Conservation (phyloP, 1,139 yeast genomes). For the Hemisphaericaspora xylanilytica region DNA sequence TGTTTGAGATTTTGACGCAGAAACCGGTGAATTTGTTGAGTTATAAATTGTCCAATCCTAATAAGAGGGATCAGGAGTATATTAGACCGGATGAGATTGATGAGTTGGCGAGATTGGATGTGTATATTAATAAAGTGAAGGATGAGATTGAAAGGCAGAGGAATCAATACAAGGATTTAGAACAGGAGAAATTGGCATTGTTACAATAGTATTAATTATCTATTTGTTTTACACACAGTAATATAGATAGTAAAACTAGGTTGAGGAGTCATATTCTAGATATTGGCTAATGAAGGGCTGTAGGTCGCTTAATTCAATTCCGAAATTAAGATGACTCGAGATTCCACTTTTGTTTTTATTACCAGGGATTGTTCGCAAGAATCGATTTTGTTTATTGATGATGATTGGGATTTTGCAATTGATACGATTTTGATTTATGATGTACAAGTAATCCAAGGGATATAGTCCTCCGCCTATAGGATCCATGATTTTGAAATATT, state of each 20-base stretch:
- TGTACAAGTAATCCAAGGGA: conserved; percentile 41
- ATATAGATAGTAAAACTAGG: neutral
- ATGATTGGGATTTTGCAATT: conserved; percentile 25
- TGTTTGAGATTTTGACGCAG: conserved; percentile 73
- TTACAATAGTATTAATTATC: conserved; percentile 27
- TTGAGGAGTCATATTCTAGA: neutral
- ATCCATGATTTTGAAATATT: conserved; percentile 32
- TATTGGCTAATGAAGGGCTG: conserved; percentile 8
- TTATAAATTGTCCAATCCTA: conserved; percentile 47
- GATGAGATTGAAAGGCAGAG: conserved; percentile 54
- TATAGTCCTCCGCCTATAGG: conserved; percentile 55
- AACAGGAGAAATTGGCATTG: conserved; percentile 45
- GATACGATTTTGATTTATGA: conserved; percentile 28
- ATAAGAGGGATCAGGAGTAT: conserved; percentile 43
- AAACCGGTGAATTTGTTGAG: conserved; percentile 77
- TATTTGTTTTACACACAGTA: no score
- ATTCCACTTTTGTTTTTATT: conserved; percentile 6
- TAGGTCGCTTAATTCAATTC: conserved; percentile 20
- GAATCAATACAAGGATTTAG: conserved; percentile 50
- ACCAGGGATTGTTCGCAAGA: conserved; percentile 11
- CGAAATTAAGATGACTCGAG: conserved; percentile 17
- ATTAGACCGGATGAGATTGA: conserved; percentile 61
- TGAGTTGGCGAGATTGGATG: conserved; percentile 70
- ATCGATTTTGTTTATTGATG: conserved; percentile 13
- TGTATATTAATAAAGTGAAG: conserved; percentile 62